Evolutionary conservation across 2,329 filamentous ascomycete genomes (phyloP).

Genomic region (Diplodia sapinea): DNA sequence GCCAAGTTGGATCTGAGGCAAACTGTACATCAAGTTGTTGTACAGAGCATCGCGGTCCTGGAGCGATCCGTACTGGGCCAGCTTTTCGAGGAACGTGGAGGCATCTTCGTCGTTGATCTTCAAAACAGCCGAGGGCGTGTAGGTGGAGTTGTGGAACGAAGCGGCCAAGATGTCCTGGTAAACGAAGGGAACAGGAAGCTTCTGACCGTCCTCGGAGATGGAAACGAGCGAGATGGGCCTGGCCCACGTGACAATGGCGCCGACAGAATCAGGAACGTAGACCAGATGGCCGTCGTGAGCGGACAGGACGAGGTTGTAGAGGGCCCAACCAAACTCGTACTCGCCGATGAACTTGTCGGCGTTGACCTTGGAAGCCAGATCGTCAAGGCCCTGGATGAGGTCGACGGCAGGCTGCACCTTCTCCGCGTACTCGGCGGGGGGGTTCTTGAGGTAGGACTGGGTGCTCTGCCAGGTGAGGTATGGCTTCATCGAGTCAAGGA

Average conservation of each 20-base stretch:
- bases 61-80: slow-evolving; percentile 54
- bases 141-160: slow-evolving; percentile 49
- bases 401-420: slow-evolving; percentile 54
- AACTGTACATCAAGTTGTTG: slow-evolving; percentile 53
- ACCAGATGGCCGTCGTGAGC: slow-evolving; percentile 71
- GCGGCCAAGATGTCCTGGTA: slow-evolving; percentile 55
- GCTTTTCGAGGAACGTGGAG: slow-evolving; percentile 56
- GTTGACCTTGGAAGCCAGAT: slow-evolving; percentile 49
- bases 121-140: slow-evolving; percentile 56
- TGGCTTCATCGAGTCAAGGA: slow-evolving; percentile 52
- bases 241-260: slow-evolving; percentile 58
- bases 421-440: slow-evolving; percentile 53
- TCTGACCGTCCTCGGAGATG: slow-evolving; percentile 62
- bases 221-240: slow-evolving; percentile 62
- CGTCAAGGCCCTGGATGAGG: slow-evolving; percentile 47
- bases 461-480: slow-evolving; percentile 57
- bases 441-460: slow-evolving; percentile 52
- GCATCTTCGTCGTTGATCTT: slow-evolving; percentile 65
- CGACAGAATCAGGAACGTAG: slow-evolving; percentile 61
- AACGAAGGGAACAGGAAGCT: slow-evolving; percentile 63
- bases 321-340: slow-evolving; percentile 52
- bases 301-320: slow-evolving; percentile 58
- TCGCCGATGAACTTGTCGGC: slow-evolving; percentile 48
- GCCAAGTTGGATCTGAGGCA: slow-evolving; percentile 52
- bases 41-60: slow-evolving; percentile 66